Conservation (phyloP, 2,329 filamentous ascomycete species). For the Beauveria pseudobassiana region DNA sequence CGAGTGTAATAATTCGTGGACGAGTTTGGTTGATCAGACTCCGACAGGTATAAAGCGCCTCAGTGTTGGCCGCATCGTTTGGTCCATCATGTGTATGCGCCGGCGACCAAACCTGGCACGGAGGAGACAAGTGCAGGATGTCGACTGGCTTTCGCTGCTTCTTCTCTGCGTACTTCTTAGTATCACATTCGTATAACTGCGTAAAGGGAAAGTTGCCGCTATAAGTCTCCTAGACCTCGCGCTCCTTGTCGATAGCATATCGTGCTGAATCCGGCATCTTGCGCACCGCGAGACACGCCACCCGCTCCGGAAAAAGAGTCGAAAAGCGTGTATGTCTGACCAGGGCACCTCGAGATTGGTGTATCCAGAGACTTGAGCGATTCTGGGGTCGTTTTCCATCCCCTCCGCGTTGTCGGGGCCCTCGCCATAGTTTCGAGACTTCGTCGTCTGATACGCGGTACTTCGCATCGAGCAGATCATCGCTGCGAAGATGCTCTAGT, state of each 20-base stretch:
- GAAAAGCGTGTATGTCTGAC: conserved; percentile 55
- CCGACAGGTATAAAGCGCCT: conserved; percentile 45
- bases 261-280: conserved; percentile 48
- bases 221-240: conserved; percentile 50
- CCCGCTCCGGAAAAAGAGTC: conserved; percentile 70
- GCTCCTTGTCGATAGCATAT: conserved; percentile 58
- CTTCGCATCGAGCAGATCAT: conserved; percentile 23
- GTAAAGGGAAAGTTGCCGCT: conserved; percentile 47
- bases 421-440: not conserved
- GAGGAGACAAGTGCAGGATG: conserved; percentile 66
- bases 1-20: conserved; percentile 67
- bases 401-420: conserved; percentile 6
- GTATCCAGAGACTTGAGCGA: not conserved
- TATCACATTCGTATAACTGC: conserved; percentile 38
- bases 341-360: conserved; percentile 4
- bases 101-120: conserved; percentile 69
- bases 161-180: conserved; percentile 41
- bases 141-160: conserved; percentile 44
- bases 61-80: conserved; percentile 63
- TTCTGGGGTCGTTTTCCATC: conserved; percentile 7
- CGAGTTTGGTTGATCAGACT: conserved; percentile 48
- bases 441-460: conserved; percentile 14
- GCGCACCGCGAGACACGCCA: conserved; percentile 60
- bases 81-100: conserved; percentile 62
- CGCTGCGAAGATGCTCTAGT: conserved; percentile 23